Evolutionary conservation across 208 protist species (phyloP), one percentile per base, ranked within the genome.

Genomic region (Leishmania braziliensis): DNA sequence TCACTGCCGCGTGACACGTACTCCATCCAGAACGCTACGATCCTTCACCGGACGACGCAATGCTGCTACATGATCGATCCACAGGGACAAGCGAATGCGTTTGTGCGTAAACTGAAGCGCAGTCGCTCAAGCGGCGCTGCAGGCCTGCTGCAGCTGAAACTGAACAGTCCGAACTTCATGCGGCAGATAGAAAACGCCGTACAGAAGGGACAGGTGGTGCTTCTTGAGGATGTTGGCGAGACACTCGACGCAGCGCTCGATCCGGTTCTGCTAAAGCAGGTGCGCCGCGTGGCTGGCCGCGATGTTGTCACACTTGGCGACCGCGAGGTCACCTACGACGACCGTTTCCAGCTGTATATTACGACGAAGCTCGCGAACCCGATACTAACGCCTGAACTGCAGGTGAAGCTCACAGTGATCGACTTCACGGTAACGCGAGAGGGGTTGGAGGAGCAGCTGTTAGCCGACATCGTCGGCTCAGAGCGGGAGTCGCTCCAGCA

Each of bases 161-260:
- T 98, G 72, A 94, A 92, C 48, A 96, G 98, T 56, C 82, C 89
- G 9, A 95, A 98, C 79, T 98, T 98, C 53, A 94, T 98, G 89
- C 95, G 95, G 26, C 94, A 95, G 54, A 84, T 99, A 16, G 96
- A 99, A 85, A 96, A 95, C 81, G 93, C 97, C 16, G 95, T 99
- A 63, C 91, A 93, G 77, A 94, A 98, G 54, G 98, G 98, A 5
- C 94, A 95, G 83, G 96, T 98, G 10, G 97, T 99, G 76, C 88
- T 99, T 50, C 81, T 99, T 18, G 98, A 99, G 86, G 98, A 97
- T 84, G 92, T 99, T 20, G 94, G 91, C 53, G 98, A 99, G 90
- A 93, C 92, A 48, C 89, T 99, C 20, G 98, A 99, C 85, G 96
- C 98, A 36, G 91, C 96, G 36, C 89, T 99, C 0, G 97, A 99